phyloP scores from a whole-genome alignment of 2,329 filamentous ascomycete genomes.

The Stachybotrys elegans region DNA sequence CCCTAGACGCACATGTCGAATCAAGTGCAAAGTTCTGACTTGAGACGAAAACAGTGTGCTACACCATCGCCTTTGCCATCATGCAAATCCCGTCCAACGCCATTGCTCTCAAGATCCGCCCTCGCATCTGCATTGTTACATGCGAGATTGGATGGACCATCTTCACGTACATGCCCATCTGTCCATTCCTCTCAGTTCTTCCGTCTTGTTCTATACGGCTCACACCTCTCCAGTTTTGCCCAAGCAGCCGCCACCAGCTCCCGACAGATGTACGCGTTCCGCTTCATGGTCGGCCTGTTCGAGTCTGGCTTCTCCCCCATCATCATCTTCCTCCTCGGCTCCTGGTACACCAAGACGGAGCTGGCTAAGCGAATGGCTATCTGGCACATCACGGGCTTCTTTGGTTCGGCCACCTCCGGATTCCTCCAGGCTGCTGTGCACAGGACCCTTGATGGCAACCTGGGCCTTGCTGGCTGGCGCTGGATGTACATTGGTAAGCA shows the following conservation, averaged over 20 bases:
- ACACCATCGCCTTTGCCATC: background rate
- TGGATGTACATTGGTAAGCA: background rate
- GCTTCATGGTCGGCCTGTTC: background rate
- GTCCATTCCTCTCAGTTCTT: background rate
- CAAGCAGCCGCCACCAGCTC: background rate
- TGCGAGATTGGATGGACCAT: background rate
- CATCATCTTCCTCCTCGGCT: slow-evolving; percentile 6
- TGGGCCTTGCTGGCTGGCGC: background rate
- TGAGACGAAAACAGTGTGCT: background rate
- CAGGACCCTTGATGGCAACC: background rate
- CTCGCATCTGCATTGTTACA: background rate
- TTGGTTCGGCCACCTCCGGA: background rate
- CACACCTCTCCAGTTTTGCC: background rate
- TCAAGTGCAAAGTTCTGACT: too few relatives aligned
- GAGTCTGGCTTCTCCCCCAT: slow-evolving; percentile 5
- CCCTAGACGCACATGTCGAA: background rate
- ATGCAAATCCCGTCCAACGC: background rate
- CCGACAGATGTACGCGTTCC: background rate
- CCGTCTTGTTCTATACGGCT: background rate
- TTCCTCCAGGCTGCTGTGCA: background rate
- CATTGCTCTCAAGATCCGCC: background rate
- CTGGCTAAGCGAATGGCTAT: slow-evolving; percentile 7
- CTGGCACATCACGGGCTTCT: slow-evolving; percentile 20
- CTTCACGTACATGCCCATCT: background rate
- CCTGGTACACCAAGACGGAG: slow-evolving; percentile 9